Evolutionary conservation across 345 rosid species (phyloP).

Genomic region (Tarenaya hassleriana): DNA sequence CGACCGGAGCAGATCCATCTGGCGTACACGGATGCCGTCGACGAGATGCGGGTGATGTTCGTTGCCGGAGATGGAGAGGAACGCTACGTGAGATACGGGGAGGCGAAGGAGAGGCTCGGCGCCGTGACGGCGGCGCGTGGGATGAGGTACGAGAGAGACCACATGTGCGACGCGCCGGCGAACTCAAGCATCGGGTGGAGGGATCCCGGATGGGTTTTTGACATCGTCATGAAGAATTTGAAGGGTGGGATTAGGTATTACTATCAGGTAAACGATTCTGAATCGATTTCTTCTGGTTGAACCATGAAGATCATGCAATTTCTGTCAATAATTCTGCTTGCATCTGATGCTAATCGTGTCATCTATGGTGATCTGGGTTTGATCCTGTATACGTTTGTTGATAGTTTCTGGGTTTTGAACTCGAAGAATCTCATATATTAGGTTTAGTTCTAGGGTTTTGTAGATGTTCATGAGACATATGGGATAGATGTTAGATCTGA

Average conservation of each 20-base stretch:
- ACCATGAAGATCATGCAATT: neutral
- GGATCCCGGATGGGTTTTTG: constrained; percentile 89
- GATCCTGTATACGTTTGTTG: no score
- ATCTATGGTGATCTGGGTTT: no score
- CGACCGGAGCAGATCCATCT: constrained; percentile 84
- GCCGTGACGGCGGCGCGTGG: constrained; percentile 39
- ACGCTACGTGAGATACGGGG: constrained; percentile 63
- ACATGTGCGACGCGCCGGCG: constrained; percentile 84
- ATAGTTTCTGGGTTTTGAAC: no score
- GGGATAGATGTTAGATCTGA: no score
- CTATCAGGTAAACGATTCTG: constrained; percentile 46
- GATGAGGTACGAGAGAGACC: constrained; percentile 64
- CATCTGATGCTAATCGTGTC: no score
- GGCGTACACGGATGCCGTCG: constrained; percentile 45
- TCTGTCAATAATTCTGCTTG: neutral
- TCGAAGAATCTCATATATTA: no score
- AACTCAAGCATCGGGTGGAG: constrained; percentile 76
- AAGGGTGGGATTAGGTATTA: constrained; percentile 56
- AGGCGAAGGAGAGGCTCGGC: constrained; percentile 37
- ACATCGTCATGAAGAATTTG: constrained; percentile 52
- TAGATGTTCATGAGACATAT: no score
- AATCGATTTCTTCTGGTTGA: neutral
- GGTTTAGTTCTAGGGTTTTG: no score
- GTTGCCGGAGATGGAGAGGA: constrained; percentile 53
- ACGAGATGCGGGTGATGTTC: constrained; percentile 90